Evolutionary conservation across 2,329 filamentous ascomycete species (phyloP).

Genomic region (Cylindrodendrum hubeiense): DNA sequence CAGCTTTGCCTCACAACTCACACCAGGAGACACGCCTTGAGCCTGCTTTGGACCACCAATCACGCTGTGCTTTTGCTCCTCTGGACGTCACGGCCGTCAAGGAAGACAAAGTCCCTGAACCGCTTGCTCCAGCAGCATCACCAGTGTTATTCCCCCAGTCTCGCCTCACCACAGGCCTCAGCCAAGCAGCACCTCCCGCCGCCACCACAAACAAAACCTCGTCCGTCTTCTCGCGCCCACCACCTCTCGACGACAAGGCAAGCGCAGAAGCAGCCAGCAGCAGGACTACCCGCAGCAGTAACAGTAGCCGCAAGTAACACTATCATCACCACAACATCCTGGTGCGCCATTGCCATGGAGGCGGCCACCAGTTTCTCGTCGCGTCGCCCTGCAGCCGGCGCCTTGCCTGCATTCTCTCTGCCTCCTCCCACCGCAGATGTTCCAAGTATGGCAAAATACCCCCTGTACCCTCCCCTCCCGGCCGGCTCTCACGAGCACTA

Average conservation of each 20-base stretch:
- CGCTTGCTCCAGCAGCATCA: neutral
- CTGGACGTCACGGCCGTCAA: neutral
- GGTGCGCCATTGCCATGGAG: conserved; percentile 43
- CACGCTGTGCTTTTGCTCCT: neutral
- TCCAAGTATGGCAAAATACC: conserved; percentile 50
- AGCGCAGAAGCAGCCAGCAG: conserved; percentile 4
- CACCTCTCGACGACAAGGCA: neutral
- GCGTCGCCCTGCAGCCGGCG: conserved; percentile 50
- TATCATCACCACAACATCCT: conserved; percentile 15
- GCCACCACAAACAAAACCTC: neutral
- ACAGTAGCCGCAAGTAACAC: conserved; percentile 18
- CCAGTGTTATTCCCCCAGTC: neutral
- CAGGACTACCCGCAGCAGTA: conserved; percentile 3
- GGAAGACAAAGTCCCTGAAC: neutral
- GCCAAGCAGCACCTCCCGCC: neutral
- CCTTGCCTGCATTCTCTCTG: conserved; percentile 51
- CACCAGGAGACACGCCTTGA: neutral
- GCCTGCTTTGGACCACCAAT: neutral
- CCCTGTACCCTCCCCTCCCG: conserved; percentile 36
- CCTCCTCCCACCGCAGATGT: conserved; percentile 52
- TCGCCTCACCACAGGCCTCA: neutral
- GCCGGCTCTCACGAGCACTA: conserved; percentile 38
- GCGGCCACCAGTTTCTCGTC: conserved; percentile 48
- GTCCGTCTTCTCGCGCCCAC: neutral
- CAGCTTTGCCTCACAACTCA: conserved; percentile 1